A percentile compares a stretch with the other conserved stretches of the same genome.
Conservation (phyloP, 805 yeast genomes). For the Spathaspora hagerdaliae region DNA sequence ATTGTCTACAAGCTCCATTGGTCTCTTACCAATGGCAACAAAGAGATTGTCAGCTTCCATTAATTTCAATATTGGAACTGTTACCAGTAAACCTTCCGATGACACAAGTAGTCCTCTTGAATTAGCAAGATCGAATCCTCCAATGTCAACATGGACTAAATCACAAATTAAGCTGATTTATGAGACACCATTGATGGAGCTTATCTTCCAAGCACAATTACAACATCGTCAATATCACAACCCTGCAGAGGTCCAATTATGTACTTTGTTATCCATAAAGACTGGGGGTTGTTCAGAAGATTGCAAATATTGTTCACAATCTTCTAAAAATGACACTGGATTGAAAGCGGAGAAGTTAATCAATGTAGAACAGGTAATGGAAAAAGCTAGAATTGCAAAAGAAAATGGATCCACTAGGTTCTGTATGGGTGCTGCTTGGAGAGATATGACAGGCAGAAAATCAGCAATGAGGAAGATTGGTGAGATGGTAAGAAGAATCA, state of each 20-base stretch:
- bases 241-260: slow-evolving; percentile 66
- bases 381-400: slow-evolving; percentile 63
- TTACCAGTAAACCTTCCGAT: background rate
- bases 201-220: slow-evolving; percentile 53
- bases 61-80: slow-evolving; percentile 7
- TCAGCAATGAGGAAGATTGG: slow-evolving; percentile 58
- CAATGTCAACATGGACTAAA: slow-evolving; percentile 51
- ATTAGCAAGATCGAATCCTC: slow-evolving; percentile 11
- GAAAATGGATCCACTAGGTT: slow-evolving; percentile 71
- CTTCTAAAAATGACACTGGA: slow-evolving; percentile 65
- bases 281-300: slow-evolving; percentile 83
- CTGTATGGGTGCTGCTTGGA: slow-evolving; percentile 87
- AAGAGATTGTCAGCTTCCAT: background rate
- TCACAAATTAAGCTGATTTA: slow-evolving; percentile 59
- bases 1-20: background rate
- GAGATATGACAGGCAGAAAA: slow-evolving; percentile 78
- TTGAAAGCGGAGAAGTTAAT: slow-evolving; percentile 66
- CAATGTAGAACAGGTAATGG: slow-evolving; percentile 56
- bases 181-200: slow-evolving; percentile 60
- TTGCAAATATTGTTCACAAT: slow-evolving; percentile 79
- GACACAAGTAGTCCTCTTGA: slow-evolving; percentile 8
- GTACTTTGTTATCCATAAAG: slow-evolving; percentile 71
- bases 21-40: background rate
- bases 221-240: slow-evolving; percentile 68
- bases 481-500: slow-evolving; percentile 61